These are phyloP conservation scores for Lecanicillium sp. DNA, from an alignment of 2,329 filamentous ascomycete species.

Conservation along the genomic window DNA sequence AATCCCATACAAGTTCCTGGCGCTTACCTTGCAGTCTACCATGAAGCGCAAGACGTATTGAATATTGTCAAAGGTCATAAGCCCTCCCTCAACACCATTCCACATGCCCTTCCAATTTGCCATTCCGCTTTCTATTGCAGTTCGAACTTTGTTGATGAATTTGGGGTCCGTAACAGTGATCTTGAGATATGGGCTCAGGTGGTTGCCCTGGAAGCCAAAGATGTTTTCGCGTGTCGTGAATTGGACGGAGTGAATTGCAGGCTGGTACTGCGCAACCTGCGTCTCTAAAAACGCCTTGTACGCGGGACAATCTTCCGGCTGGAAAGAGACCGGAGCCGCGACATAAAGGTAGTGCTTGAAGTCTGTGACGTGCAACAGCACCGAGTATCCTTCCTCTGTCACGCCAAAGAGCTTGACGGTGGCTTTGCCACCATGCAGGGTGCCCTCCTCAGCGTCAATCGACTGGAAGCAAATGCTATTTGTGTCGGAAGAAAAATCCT, in stretches of 20 bases:
- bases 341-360: conserved; percentile 97
- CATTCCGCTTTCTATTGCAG: conserved; percentile 62
- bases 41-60: conserved; percentile 95
- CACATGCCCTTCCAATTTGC: conserved; percentile 91
- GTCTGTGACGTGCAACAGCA: conserved; percentile 87
- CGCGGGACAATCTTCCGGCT: conserved; percentile 63
- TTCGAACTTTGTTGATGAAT: conserved; percentile 67
- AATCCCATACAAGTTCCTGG: no score
- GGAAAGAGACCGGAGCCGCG: conserved; percentile 76
- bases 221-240: conserved; percentile 84
- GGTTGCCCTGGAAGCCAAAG: conserved; percentile 89
- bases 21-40: conserved; percentile 78
- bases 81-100: conserved; percentile 58
- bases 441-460: conserved; percentile 91
- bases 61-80: conserved; percentile 92
- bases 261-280: conserved; percentile 64
- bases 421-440: conserved; percentile 63
- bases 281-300: conserved; percentile 77
- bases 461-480: conserved; percentile 85
- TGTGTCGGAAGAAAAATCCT: conserved; percentile 43
- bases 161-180: conserved; percentile 89
- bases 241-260: conserved; percentile 70
- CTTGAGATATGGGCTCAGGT: conserved; percentile 85
- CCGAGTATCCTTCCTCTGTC: conserved; percentile 74
- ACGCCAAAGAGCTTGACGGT: conserved; percentile 92